Percentiles rank a stretch among this genome's conserved stretches.
Conservation (phyloP, 148 eudicot genomes). For the Amaranthus cruentus region DNA sequence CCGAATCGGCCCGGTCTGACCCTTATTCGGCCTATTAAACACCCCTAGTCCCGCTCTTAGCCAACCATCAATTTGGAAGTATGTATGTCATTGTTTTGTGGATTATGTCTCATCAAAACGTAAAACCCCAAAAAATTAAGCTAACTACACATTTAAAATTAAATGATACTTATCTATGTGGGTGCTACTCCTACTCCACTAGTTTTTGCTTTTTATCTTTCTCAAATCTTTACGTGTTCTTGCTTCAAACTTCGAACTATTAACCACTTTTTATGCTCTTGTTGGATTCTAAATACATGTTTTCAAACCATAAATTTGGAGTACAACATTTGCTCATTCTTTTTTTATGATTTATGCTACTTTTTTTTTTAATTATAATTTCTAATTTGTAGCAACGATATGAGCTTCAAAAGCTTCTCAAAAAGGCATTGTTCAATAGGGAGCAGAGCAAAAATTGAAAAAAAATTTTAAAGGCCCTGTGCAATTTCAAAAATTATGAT, state of each 20-base stretch:
- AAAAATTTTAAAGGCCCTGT: too few species aligned
- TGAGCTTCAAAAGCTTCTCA: too few species aligned
- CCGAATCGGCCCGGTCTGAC: neutral
- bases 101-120: constrained; percentile 2
- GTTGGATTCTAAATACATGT: neutral
- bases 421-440: too few species aligned
- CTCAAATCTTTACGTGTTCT: neutral
- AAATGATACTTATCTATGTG: neutral
- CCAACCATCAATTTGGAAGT: constrained; percentile 6
- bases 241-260: neutral
- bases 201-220: neutral
- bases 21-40: too few species aligned
- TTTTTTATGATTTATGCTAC: neutral
- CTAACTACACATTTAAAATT: neutral
- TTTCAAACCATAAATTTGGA: neutral
- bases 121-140: neutral
- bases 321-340: neutral
- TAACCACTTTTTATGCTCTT: neutral
- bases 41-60: neutral
- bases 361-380: too few species aligned
- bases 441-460: too few species aligned
- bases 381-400: too few species aligned
- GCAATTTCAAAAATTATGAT: too few species aligned
- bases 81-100: constrained; percentile 9
- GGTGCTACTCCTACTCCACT: constrained; percentile 6